These are phyloP conservation scores for Paxillus ammoniavirescens DNA, from an alignment of 768 basidiomycete genomes.

Conservation along the genomic window DNA sequence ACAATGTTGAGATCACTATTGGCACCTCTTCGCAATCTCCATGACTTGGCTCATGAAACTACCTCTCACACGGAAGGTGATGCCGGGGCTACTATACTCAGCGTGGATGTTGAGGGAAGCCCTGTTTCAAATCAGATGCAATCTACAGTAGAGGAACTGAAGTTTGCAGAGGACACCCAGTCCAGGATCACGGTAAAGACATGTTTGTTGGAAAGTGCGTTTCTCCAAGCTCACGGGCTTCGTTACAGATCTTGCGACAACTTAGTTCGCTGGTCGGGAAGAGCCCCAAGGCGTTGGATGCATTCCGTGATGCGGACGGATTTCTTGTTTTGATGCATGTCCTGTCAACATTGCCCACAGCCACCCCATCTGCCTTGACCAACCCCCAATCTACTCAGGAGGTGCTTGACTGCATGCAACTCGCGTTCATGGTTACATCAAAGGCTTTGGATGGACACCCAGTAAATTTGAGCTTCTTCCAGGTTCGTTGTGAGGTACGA, in stretches of 20 bases:
- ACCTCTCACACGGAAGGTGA: constrained; percentile 17
- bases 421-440: constrained; percentile 63
- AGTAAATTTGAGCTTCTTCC: constrained; percentile 62
- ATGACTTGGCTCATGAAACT: constrained; percentile 41
- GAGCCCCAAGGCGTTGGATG: constrained; percentile 63
- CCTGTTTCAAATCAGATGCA: constrained; percentile 52
- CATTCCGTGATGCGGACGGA: constrained; percentile 81
- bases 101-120: neutral
- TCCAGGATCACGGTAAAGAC: constrained; percentile 53
- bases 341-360: constrained; percentile 54
- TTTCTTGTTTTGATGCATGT: constrained; percentile 74
- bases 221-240: neutral
- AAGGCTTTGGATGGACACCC: constrained; percentile 59
- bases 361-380: constrained; percentile 24
- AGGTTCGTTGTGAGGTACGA: constrained; percentile 43
- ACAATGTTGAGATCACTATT: constrained; percentile 58
- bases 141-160: constrained; percentile 67
- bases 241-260: constrained; percentile 56
- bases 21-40: constrained; percentile 56
- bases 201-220: neutral
- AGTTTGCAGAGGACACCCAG: constrained; percentile 47
- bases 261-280: constrained; percentile 68
- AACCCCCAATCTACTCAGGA: constrained; percentile 36
- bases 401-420: constrained; percentile 51
- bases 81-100: constrained; percentile 13